Conservation (phyloP, 2,329 filamentous ascomycete genomes). For the Colletotrichum viniferum region DNA sequence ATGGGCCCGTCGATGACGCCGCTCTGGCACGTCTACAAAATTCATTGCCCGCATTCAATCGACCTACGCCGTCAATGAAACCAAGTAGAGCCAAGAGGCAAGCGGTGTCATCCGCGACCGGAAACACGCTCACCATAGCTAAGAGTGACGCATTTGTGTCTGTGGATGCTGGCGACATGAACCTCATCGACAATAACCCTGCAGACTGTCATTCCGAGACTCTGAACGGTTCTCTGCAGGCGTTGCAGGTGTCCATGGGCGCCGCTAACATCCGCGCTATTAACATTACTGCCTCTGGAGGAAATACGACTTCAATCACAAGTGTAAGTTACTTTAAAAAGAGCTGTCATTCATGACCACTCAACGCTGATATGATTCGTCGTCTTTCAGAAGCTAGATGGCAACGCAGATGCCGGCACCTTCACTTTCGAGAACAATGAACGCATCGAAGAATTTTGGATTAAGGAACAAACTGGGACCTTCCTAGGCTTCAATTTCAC, state of each 20-base stretch:
- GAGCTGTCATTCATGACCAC: no score
- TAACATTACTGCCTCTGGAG: background rate
- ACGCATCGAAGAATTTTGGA: background rate
- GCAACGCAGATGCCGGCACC: background rate
- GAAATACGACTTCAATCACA: background rate
- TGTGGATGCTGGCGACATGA: conserved; percentile 3
- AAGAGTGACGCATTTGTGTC: background rate
- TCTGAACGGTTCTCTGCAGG: background rate
- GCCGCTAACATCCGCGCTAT: conserved; percentile 7
- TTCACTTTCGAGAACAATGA: conserved; percentile 1
- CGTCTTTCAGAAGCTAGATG: background rate
- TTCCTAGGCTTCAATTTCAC: conserved; percentile 15
- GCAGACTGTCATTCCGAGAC: background rate
- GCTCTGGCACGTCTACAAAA: background rate
- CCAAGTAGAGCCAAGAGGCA: background rate
- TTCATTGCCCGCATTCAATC: background rate
- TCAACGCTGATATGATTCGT: no score
- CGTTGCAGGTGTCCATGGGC: background rate
- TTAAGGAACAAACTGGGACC: background rate
- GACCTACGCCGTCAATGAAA: background rate
- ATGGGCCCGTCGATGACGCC: background rate
- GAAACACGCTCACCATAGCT: background rate
- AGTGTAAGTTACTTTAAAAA: background rate
- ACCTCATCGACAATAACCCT: background rate
- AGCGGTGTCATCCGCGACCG: background rate